Evolutionary conservation across 305 asterid genomes (phyloP).

Genomic region (Solanum hybrid): DNA sequence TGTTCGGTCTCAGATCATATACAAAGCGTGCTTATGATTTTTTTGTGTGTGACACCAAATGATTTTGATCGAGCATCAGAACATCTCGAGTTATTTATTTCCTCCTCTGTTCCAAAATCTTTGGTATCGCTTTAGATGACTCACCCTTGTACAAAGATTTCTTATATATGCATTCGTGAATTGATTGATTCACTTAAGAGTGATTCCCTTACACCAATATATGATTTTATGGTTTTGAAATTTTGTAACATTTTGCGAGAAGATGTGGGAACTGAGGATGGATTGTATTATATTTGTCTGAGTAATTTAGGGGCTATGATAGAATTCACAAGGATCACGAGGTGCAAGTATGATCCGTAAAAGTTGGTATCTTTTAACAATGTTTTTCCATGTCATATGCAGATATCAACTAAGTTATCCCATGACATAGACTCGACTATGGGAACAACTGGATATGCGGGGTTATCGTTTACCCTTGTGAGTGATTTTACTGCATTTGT

Average conservation of each 20-base stretch:
- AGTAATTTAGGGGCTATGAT: constrained; percentile 48
- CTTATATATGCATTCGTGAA: not conserved
- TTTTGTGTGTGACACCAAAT: constrained; percentile 22
- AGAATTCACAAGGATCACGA: constrained; percentile 5
- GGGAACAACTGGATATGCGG: constrained; percentile 16
- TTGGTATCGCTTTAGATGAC: not conserved
- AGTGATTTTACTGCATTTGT: constrained; percentile 38
- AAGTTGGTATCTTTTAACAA: not conserved
- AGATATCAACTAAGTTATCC: constrained; percentile 34
- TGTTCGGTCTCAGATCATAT: not conserved
- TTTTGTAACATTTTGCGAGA: not conserved
- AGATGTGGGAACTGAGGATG: not conserved
- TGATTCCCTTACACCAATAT: not conserved
- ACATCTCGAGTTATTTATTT: constrained; percentile 39
- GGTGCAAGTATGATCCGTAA: not conserved
- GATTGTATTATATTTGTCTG: constrained; percentile 37
- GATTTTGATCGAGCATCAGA: constrained; percentile 7
- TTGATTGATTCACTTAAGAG: not conserved
- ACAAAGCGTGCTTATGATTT: constrained; percentile 27
- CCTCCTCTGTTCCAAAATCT: constrained; percentile 40
- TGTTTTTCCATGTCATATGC: constrained; percentile 37
- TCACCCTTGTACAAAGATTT: not conserved
- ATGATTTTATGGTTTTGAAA: not conserved
- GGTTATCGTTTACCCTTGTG: constrained; percentile 24
- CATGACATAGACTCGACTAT: constrained; percentile 19